Percentiles rank a stretch among this genome's conserved stretches.
phyloP scores from a whole-genome alignment of 140 eudicot species.

The Stevia rebaudiana region DNA sequence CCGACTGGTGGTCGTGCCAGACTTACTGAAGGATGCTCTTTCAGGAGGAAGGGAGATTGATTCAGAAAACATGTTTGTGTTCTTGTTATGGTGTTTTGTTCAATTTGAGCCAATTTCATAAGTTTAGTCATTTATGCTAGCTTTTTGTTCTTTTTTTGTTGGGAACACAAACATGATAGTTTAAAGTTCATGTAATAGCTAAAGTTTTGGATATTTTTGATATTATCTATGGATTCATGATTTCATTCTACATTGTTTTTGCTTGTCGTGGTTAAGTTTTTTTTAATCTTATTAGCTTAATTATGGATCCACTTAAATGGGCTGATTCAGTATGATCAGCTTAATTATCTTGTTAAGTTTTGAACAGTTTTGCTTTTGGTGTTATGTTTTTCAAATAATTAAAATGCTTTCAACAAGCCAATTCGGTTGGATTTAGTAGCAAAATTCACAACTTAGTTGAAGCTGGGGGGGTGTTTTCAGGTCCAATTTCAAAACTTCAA shows the following conservation, averaged over 20 bases:
- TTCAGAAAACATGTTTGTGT: background rate
- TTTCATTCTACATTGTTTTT: background rate
- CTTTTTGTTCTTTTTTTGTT: background rate
- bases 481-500: too few relatives aligned
- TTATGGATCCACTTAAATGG: too few relatives aligned
- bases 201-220: slow-evolving; percentile 20
- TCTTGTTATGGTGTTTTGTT: background rate
- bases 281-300: too few relatives aligned
- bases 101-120: background rate
- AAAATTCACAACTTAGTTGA: too few relatives aligned
- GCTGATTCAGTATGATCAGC: too few relatives aligned
- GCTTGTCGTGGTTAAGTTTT: too few relatives aligned
- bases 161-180: slow-evolving; percentile 3
- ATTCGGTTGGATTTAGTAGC: too few relatives aligned
- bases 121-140: slow-evolving; percentile 20
- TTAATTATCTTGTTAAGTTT: too few relatives aligned
- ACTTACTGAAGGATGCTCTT: slow-evolving; percentile 11
- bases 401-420: too few relatives aligned
- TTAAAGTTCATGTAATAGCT: slow-evolving; percentile 5
- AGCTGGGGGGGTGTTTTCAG: too few relatives aligned
- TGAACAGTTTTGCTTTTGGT: too few relatives aligned
- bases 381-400: too few relatives aligned
- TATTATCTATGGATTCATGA: slow-evolving; percentile 14
- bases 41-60: slow-evolving; percentile 39
- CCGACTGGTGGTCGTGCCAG: slow-evolving; percentile 14